Conservation (phyloP, 495 filamentous ascomycete species). For the Lepidopterella palustris region DNA sequence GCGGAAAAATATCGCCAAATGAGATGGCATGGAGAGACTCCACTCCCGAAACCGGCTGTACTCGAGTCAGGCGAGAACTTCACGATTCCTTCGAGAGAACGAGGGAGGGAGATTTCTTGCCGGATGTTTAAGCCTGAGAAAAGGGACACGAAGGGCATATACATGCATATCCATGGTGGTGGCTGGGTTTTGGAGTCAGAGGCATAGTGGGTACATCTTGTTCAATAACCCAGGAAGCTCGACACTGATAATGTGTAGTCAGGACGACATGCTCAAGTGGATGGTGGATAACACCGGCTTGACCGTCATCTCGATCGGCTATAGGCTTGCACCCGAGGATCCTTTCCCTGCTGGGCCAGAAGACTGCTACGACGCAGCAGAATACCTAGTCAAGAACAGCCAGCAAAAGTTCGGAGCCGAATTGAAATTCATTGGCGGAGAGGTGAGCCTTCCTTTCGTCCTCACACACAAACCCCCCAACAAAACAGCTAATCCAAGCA, state of each 20-base stretch:
- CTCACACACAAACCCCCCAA: background rate
- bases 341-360: constrained; percentile 47
- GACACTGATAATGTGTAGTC: constrained; percentile 20
- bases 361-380: constrained; percentile 50
- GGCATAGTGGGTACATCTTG: constrained; percentile 24
- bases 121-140: constrained; percentile 44
- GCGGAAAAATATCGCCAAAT: constrained; percentile 43
- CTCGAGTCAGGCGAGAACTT: constrained; percentile 37
- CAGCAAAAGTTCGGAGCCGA: constrained; percentile 38
- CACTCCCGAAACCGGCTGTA: constrained; percentile 39
- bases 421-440: constrained; percentile 39
- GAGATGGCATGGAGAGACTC: constrained; percentile 40
- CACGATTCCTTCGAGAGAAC: constrained; percentile 46
- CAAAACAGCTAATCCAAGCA: background rate
- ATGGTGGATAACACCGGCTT: constrained; percentile 41
- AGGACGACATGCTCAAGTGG: constrained; percentile 38
- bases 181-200: constrained; percentile 42
- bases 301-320: constrained; percentile 49
- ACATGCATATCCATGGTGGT: constrained; percentile 52
- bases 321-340: constrained; percentile 55
- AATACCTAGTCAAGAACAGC: constrained; percentile 46
- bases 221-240: constrained; percentile 9
- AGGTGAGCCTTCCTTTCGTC: constrained; percentile 18
- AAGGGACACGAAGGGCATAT: constrained; percentile 41
- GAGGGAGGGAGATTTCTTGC: constrained; percentile 43